Evolutionary conservation across 495 filamentous ascomycete genomes (phyloP).

Genomic region (Talaromyces ruber): DNA sequence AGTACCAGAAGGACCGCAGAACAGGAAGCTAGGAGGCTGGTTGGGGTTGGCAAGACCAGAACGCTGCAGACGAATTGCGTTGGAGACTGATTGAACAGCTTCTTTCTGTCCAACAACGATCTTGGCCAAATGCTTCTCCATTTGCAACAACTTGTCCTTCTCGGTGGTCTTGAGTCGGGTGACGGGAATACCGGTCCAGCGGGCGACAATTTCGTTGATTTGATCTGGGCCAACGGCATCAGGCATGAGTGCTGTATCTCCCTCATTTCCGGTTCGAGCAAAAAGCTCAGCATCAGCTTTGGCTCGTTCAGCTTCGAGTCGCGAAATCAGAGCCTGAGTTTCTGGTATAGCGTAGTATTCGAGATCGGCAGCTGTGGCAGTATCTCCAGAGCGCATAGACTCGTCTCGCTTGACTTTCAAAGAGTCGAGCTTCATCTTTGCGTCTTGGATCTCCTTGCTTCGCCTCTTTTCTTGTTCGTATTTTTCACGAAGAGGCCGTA

Average conservation of each 20-base stretch:
- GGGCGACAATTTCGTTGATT: conserved; percentile 96
- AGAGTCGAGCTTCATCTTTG: conserved; percentile 87
- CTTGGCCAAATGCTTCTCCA: conserved; percentile 79
- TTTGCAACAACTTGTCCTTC: conserved; percentile 91
- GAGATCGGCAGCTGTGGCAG: conserved; percentile 76
- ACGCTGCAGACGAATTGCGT: conserved; percentile 89
- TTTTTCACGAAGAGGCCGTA: conserved; percentile 86
- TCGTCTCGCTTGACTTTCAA: conserved; percentile 87
- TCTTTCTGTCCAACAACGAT: conserved; percentile 90
- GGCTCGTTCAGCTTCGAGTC: conserved; percentile 73
- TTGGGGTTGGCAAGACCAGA: conserved; percentile 92
- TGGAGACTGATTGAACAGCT: conserved; percentile 87
- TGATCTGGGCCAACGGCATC: conserved; percentile 95
- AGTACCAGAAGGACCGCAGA: conserved; percentile 96
- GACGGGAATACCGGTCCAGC: conserved; percentile 95
- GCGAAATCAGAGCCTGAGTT: conserved; percentile 66
- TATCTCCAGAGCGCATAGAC: conserved; percentile 77
- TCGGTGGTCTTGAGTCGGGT: conserved; percentile 89
- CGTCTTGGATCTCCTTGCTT: conserved; percentile 84
- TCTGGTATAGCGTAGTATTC: conserved; percentile 97
- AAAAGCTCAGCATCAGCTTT: conserved; percentile 66
- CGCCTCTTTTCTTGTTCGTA: conserved; percentile 88
- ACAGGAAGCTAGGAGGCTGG: conserved; percentile 93
- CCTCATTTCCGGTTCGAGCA: conserved; percentile 43
- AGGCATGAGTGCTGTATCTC: conserved; percentile 60